phyloP scores from a whole-genome alignment of 2,329 filamentous ascomycete species.

The Stagonosporopsis rhizophila region DNA sequence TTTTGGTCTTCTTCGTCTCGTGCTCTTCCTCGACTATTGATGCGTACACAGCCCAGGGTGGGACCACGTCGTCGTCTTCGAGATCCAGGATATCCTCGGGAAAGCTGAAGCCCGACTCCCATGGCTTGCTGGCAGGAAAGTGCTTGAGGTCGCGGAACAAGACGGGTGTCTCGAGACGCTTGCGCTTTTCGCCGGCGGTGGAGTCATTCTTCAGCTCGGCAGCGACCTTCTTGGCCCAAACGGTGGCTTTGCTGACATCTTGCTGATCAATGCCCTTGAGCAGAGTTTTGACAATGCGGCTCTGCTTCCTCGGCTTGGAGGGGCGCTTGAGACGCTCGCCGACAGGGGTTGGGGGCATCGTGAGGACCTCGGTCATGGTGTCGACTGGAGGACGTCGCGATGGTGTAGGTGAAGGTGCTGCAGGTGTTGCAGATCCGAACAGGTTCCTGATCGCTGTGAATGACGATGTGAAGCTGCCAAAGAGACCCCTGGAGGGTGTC shows the following conservation, averaged over 20 bases:
- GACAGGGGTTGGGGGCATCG: constrained; percentile 37
- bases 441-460: constrained; percentile 33
- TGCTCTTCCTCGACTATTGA: constrained; percentile 36
- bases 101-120: constrained; percentile 42
- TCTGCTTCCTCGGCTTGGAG: constrained; percentile 22
- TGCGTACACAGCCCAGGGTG: constrained; percentile 41
- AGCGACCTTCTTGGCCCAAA: constrained; percentile 37
- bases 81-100: constrained; percentile 35
- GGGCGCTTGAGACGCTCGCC: constrained; percentile 33
- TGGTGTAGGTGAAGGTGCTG: constrained; percentile 19
- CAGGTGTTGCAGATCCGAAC: constrained; percentile 17
- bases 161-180: constrained; percentile 35
- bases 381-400: constrained; percentile 21
- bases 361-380: constrained; percentile 32
- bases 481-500: constrained; percentile 14
- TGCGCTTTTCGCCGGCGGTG: constrained; percentile 38
- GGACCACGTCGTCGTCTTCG: constrained; percentile 38
- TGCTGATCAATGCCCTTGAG: constrained; percentile 28
- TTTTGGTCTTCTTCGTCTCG: constrained; percentile 35
- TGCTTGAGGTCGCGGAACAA: constrained; percentile 35
- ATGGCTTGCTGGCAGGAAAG: constrained; percentile 42
- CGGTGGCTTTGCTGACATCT: constrained; percentile 29
- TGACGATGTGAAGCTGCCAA: constrained; percentile 23
- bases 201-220: constrained; percentile 28
- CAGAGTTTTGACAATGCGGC: constrained; percentile 26